Evolutionary conservation across 306 rosid genomes (phyloP).

Genomic region (Prunus fruticosa): DNA sequence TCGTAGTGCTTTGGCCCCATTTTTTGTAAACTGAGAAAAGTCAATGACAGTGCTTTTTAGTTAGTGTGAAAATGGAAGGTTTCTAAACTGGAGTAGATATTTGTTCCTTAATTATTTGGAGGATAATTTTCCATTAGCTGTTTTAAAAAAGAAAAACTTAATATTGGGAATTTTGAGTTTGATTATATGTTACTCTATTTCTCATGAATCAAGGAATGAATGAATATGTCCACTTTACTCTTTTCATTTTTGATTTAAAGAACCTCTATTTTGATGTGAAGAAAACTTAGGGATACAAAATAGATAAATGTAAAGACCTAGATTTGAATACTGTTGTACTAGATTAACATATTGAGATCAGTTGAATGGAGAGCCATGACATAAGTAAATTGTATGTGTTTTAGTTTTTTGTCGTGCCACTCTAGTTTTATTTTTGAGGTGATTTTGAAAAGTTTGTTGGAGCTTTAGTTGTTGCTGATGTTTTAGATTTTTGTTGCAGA

Average conservation of each 20-base stretch:
- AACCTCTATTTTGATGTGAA: neutral
- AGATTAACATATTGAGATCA: neutral
- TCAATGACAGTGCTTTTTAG: neutral
- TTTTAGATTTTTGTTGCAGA: slow-evolving; percentile 53
- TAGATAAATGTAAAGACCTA: neutral
- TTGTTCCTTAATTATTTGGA: neutral
- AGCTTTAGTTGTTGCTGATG: slow-evolving; percentile 9
- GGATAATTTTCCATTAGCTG: neutral
- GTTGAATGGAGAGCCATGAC: neutral
- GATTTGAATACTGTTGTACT: neutral
- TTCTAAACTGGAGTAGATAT: neutral
- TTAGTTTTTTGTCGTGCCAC: neutral
- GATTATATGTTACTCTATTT: neutral
- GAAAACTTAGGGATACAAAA: neutral
- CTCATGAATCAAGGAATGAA: neutral
- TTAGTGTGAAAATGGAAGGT: neutral
- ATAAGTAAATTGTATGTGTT: neutral
- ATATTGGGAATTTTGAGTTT: neutral
- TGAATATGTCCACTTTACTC: neutral
- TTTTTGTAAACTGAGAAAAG: neutral
- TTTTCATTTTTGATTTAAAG: neutral
- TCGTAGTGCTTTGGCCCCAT: neutral
- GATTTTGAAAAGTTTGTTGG: neutral
- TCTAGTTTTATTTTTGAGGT: neutral
- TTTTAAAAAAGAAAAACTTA: neutral